Conservation (phyloP, 768 basidiomycete species). For the Suillus occidentalis region DNA sequence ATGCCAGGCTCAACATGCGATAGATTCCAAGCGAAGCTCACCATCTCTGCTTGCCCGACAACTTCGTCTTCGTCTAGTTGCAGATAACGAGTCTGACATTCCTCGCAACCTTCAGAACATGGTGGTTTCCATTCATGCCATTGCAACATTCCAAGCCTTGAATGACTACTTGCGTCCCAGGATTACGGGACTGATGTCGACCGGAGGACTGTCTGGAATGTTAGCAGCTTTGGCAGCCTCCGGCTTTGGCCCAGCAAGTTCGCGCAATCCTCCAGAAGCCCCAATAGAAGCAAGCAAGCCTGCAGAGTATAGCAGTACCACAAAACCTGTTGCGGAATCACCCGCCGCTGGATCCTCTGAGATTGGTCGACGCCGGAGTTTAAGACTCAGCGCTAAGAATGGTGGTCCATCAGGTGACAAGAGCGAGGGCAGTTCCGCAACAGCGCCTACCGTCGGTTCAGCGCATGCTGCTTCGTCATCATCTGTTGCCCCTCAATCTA, state of each 20-base stretch:
- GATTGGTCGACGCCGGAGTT: slow-evolving; percentile 72
- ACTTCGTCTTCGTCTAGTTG: slow-evolving; percentile 84
- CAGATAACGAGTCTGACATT: slow-evolving; percentile 85
- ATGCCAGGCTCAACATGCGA: neutral
- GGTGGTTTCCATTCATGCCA: slow-evolving; percentile 96
- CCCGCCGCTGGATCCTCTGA: slow-evolving; percentile 38
- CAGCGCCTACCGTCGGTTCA: slow-evolving; percentile 17
- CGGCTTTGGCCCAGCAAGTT: slow-evolving; percentile 56
- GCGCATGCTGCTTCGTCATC: slow-evolving; percentile 25
- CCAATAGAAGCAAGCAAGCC: slow-evolving; percentile 26
- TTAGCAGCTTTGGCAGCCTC: slow-evolving; percentile 85
- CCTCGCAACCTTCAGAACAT: slow-evolving; percentile 87
- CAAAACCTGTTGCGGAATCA: slow-evolving; percentile 25
- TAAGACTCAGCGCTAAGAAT: slow-evolving; percentile 76
- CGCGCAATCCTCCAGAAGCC: slow-evolving; percentile 34
- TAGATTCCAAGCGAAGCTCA: slow-evolving; percentile 89
- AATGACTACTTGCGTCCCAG: slow-evolving; percentile 95
- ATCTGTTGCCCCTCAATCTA: slow-evolving; percentile 20
- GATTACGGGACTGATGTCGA: slow-evolving; percentile 68
- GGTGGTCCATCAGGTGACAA: slow-evolving; percentile 22
- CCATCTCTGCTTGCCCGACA: slow-evolving; percentile 92
- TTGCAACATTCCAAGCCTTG: slow-evolving; percentile 95
- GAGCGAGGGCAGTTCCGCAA: slow-evolving; percentile 16
- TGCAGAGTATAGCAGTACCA: slow-evolving; percentile 25
- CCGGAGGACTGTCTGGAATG: slow-evolving; percentile 78